Evolutionary conservation across 2,329 filamentous ascomycete species (phyloP).

Genomic region (Pestalotiopsis sp.): DNA sequence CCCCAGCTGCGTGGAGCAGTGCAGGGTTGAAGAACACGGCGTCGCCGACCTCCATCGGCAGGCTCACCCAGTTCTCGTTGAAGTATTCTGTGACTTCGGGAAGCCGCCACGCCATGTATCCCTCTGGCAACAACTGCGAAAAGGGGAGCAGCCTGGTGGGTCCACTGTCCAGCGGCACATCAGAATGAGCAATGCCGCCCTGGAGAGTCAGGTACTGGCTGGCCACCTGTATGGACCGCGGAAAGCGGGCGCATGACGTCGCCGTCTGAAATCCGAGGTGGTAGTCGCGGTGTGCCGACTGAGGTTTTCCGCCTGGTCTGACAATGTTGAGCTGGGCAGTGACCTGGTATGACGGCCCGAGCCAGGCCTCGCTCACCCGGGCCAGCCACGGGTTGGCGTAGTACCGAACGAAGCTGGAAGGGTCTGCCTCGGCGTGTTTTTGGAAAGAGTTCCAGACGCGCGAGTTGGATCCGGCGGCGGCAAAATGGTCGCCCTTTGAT

Average conservation of each 20-base stretch:
- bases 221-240: constrained; percentile 53
- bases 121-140: constrained; percentile 58
- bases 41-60: constrained; percentile 58
- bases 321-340: constrained; percentile 68
- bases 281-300: constrained; percentile 64
- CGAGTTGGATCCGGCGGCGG: constrained; percentile 55
- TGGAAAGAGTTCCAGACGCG: constrained; percentile 69
- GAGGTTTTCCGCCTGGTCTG: constrained; percentile 57
- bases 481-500: constrained; percentile 63
- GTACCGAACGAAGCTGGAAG: constrained; percentile 56
- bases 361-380: constrained; percentile 55
- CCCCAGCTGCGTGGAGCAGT: constrained; percentile 64
- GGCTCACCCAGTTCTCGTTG: constrained; percentile 49
- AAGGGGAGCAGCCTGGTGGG: constrained; percentile 65
- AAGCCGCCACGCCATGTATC: constrained; percentile 60
- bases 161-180: constrained; percentile 60
- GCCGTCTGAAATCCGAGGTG: constrained; percentile 64
- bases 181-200: constrained; percentile 63
- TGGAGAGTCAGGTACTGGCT: constrained; percentile 63
- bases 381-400: constrained; percentile 63
- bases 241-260: constrained; percentile 47
- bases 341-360: constrained; percentile 61
- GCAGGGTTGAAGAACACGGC: constrained; percentile 67
- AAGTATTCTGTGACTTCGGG: constrained; percentile 58
- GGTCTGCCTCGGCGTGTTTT: constrained; percentile 58